These are phyloP conservation scores for Balakata baccata DNA, from an alignment of 345 rosid genomes.

Conservation along the genomic window DNA sequence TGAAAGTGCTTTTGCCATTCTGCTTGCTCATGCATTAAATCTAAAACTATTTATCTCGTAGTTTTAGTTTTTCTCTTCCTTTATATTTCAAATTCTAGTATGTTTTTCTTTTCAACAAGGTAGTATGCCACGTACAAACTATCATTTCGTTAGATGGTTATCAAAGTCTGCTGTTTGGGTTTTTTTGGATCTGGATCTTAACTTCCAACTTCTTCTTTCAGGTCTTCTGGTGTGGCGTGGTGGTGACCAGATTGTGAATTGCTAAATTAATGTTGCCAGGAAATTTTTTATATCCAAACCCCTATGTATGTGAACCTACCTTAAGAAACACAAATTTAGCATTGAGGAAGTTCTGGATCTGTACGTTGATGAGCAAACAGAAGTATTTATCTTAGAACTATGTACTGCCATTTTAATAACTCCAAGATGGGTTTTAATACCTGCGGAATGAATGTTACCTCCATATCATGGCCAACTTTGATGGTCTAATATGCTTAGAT, in stretches of 20 bases:
- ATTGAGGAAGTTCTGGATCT: background rate
- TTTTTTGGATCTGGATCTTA: background rate
- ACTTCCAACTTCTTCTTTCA: constrained; percentile 9
- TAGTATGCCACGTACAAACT: background rate
- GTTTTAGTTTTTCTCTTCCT: background rate
- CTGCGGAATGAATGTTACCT: too few relatives aligned
- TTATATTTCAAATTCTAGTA: background rate
- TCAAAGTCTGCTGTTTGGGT: background rate
- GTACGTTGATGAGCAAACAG: background rate
- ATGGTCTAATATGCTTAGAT: too few relatives aligned
- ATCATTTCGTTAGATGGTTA: background rate
- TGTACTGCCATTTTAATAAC: background rate
- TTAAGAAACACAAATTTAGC: background rate
- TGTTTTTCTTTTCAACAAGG: background rate
- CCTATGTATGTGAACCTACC: background rate
- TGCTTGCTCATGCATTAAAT: background rate
- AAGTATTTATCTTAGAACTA: background rate
- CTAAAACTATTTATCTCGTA: background rate
- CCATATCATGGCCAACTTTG: too few relatives aligned
- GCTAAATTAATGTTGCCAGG: constrained; percentile 1
- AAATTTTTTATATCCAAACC: background rate
- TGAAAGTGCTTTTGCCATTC: background rate
- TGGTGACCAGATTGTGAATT: constrained; percentile 19
- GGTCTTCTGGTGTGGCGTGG: constrained; percentile 1
- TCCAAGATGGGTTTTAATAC: background rate